Percentiles rank a stretch among this genome's conserved stretches.
Evolutionary conservation across 768 basidiomycete species (phyloP).

Genomic region (Lactarius quietus): DNA sequence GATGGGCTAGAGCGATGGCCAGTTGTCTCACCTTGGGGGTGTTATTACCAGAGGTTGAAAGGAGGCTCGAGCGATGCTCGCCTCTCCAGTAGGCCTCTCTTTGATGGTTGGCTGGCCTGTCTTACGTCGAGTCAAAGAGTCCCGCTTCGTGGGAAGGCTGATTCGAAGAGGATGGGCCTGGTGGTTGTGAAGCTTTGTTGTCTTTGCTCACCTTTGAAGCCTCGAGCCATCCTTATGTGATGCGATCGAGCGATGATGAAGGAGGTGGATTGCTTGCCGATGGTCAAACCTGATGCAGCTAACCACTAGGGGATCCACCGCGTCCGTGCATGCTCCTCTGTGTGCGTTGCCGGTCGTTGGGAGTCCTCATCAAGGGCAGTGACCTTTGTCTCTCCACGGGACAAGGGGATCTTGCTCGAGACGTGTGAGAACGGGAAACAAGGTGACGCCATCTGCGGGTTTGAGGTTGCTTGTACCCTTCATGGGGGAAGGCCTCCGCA

Average conservation of each 20-base stretch:
- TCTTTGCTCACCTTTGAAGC: slow-evolving; percentile 13
- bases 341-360: slow-evolving; percentile 26
- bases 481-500: too few relatives aligned
- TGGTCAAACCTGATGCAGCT: slow-evolving; percentile 36
- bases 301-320: slow-evolving; percentile 36
- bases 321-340: not conserved
- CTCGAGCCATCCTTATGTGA: slow-evolving; percentile 26
- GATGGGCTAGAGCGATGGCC: too few relatives aligned
- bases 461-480: too few relatives aligned
- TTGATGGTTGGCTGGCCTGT: slow-evolving; percentile 8
- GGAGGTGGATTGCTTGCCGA: slow-evolving; percentile 39
- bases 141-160: slow-evolving; percentile 19
- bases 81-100: slow-evolving; percentile 15
- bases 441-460: too few relatives aligned
- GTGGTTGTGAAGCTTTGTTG: slow-evolving; percentile 5
- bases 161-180: slow-evolving; percentile 23
- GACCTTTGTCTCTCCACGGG: slow-evolving; percentile 31
- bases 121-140: slow-evolving; percentile 10
- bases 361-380: slow-evolving; percentile 30
- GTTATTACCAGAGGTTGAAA: not conserved
- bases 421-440: slow-evolving; percentile 8
- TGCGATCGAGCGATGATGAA: slow-evolving; percentile 27
- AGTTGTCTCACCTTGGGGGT: too few relatives aligned
- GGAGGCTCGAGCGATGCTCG: slow-evolving; percentile 11
- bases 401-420: slow-evolving; percentile 37